Base-by-base conservation (phyloP, 2,329 filamentous ascomycete genomes). In the Penicillium expansum region DNA sequence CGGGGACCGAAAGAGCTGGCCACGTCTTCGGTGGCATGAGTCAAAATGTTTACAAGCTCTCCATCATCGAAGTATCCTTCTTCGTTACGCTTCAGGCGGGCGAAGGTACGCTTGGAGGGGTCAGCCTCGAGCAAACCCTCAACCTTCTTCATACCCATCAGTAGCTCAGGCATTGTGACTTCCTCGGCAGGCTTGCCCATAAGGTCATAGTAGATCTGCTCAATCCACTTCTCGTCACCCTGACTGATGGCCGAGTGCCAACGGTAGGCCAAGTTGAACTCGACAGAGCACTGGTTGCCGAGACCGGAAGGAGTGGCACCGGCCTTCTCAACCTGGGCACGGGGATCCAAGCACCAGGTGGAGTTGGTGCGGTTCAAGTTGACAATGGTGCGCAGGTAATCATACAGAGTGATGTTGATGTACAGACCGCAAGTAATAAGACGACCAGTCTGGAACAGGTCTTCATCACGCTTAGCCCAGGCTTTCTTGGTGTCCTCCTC, bases 241-340 rank as follows among this genome's bases (percentile, higher is more conserved):
- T 85, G 83, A 37, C 82, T 83, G 64, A 94, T 89, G 64, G 88
- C 86, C 3, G 90, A 91, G 76, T 95, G 91, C 90, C 91, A 95
- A 61, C 91, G 83, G 72, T 96, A 95, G 63, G 89, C 88, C 10
- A 96, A 80, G 69, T 94, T 95, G 80, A 96, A 96, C 76, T 96
- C 91, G 4, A 89, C 90, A 0, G 90, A 93, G 5, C 93, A 90
- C 62, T 89, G 86, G 67, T 94, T 95, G 49, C 91, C 91, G 0
- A 89, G 84, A 41, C 90, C 91, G 24, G 86, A 81, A 43, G 89
- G 85, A 0, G 88, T 83, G 0, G 84, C 86, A 61, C 79, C 74
- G 48, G 66, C 67, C 80, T 81, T 81, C 38, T 83, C 86, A 73
- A 87, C 88, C 63, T 89, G 84, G 13, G 84, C 82, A 24, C 91